These are phyloP conservation scores for Entonaema liquescens DNA, from an alignment of 495 filamentous ascomycete species.

Conservation along the genomic window DNA sequence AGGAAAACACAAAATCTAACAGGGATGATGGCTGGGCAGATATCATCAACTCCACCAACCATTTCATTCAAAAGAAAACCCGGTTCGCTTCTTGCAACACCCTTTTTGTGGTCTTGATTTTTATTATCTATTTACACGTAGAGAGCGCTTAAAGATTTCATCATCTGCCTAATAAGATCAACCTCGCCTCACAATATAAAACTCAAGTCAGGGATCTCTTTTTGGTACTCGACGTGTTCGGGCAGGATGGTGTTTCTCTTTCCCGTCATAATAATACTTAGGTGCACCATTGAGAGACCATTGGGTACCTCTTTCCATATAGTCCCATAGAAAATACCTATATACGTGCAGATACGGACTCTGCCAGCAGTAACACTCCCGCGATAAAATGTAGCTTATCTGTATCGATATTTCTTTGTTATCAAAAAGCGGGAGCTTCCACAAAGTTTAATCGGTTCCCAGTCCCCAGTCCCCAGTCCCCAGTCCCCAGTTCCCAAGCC, in stretches of 20 bases:
- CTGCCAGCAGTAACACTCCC: background rate
- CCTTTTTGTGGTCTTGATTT: slow-evolving; percentile 12
- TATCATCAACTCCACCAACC: slow-evolving; percentile 34
- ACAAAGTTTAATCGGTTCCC: slow-evolving; percentile 12
- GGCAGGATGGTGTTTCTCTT: background rate
- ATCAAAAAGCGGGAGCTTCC: slow-evolving; percentile 21
- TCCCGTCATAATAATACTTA: slow-evolving; percentile 11
- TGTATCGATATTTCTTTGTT: background rate
- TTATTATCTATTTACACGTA: slow-evolving; percentile 26
- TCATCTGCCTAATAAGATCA: slow-evolving; percentile 25
- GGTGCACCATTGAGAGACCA: background rate
- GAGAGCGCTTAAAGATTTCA: slow-evolving; percentile 9
- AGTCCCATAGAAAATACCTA: background rate
- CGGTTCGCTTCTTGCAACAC: slow-evolving; percentile 25
- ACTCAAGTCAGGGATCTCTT: slow-evolving; percentile 5
- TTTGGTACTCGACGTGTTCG: background rate
- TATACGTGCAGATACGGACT: slow-evolving; percentile 13
- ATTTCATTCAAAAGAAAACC: slow-evolving; percentile 21
- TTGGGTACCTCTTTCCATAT: background rate
- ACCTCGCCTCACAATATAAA: slow-evolving; percentile 2
- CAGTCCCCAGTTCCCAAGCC: slow-evolving; percentile 13
- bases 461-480: background rate
- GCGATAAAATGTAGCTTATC: background rate
- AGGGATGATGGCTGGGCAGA: slow-evolving; percentile 41
- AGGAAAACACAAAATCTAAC: slow-evolving; percentile 13